A percentile compares a stretch with the other conserved stretches of the same genome.
phyloP scores from a whole-genome alignment of 345 rosid genomes.

The Populus alba region DNA sequence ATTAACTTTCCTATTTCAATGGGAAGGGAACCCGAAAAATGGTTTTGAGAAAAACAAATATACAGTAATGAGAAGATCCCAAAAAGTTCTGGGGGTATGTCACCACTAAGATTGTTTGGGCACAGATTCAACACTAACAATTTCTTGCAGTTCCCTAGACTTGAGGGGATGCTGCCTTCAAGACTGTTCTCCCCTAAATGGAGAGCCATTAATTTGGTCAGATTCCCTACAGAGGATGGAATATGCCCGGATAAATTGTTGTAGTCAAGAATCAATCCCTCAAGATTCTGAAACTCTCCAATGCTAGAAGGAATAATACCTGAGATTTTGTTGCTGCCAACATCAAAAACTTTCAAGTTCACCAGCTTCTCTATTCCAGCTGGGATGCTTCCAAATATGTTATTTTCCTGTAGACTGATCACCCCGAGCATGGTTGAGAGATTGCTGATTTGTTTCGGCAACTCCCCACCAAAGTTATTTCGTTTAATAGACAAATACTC shows the following conservation, averaged over 20 bases:
- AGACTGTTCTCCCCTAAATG: conserved; percentile 16
- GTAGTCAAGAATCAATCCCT: neutral
- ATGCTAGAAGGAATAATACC: conserved; percentile 12
- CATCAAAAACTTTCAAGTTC: neutral
- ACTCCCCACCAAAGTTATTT: conserved; percentile 1
- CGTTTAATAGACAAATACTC: neutral
- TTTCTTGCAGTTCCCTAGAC: conserved; percentile 21
- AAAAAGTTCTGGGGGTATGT: neutral
- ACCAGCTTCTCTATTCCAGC: conserved; percentile 17
- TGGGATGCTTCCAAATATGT: conserved; percentile 21
- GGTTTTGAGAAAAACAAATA: neutral
- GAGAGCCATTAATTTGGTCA: conserved; percentile 6
- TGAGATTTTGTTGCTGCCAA: conserved; percentile 5
- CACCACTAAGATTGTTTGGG: neutral
- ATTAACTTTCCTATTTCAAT: neutral
- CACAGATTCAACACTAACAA: neutral
- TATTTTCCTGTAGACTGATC: neutral
- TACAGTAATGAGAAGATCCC: neutral
- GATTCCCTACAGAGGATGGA: conserved; percentile 30
- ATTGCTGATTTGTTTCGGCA: conserved; percentile 13
- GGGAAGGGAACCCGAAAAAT: neutral
- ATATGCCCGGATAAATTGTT: conserved; percentile 21
- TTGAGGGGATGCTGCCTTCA: conserved; percentile 31
- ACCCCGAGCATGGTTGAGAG: conserved; percentile 1
- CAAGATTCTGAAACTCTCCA: conserved; percentile 17